Evolutionary conservation across 2,329 filamentous ascomycete genomes (phyloP), one percentile per base, ranked within the genome.

Genomic region (Blastomyces percursus): DNA sequence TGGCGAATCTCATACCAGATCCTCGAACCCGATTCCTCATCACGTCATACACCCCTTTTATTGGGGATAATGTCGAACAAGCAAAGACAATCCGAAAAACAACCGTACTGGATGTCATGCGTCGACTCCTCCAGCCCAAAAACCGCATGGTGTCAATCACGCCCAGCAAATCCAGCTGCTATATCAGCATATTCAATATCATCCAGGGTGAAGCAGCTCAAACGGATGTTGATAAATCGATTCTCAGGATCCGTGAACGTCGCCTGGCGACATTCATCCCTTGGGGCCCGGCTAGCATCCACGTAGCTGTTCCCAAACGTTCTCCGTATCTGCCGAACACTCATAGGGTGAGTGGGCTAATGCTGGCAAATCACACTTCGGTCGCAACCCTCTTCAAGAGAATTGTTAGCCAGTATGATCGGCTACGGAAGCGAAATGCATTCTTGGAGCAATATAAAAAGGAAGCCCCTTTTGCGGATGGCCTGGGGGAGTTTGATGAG

Each of bases 71-170:
- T 72, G 90, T 99, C 62, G 93, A 96, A 72, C 90, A 96, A 75
- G 94, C 93, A 62, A 96, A 96, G 81, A 96, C 93, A 1, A 91
- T 99, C 42, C 90, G 95, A 65, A 99, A 97, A 78, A 99, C 95
- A 2, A 99, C 94, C 0, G 94, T 99, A 9, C 78, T 99, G 50
- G 94, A 99, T 74, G 95, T 99, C 66, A 99, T 99, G 94, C 86
- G 94, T 63, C 84, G 94, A 64, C 80, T 99, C 30, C 80, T 99
- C 63, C 95, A 99, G 77, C 94, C 94, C 48, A 99, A 99, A 82
- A 99, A 99, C 77, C 87, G 95, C 73, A 99, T 99, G 94, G 94
- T 99, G 55, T 96, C 92, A 30, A 96, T 94, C 27, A 88, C 91
- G 62, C 92, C 93, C 1, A 90, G 89, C 70, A 97, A 97, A 80